Conservation (phyloP, 73 alveolate genomes). For the Blepharisma japonicum region DNA sequence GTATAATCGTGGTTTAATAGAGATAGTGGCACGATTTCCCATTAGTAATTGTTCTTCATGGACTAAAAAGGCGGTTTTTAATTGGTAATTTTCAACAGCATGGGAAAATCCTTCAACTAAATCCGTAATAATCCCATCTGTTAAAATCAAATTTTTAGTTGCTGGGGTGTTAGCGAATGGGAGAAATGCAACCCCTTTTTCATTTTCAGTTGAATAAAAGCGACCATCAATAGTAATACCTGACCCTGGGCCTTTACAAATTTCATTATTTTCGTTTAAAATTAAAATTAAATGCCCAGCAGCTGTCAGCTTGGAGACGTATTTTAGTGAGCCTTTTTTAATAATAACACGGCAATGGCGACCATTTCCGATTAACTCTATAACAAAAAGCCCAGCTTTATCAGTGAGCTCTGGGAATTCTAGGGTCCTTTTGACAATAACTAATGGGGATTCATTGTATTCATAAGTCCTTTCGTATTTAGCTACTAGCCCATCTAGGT, state of each 20-base stretch:
- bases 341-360: constrained; percentile 73
- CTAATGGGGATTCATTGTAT: constrained; percentile 51
- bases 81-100: constrained; percentile 53
- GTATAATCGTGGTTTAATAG: constrained; percentile 63
- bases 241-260: constrained; percentile 61
- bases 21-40: constrained; percentile 71
- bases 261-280: constrained; percentile 73
- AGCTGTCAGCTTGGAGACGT: constrained; percentile 69
- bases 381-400: constrained; percentile 80
- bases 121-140: constrained; percentile 76
- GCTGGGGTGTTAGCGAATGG: constrained; percentile 57
- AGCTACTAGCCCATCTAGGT: constrained; percentile 87
- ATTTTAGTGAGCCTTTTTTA: constrained; percentile 81
- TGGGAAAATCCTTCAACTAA: constrained; percentile 61
- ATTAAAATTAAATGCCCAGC: constrained; percentile 84
- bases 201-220: constrained; percentile 59
- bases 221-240: constrained; percentile 63
- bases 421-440: constrained; percentile 47
- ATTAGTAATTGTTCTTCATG: constrained; percentile 63
- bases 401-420: constrained; percentile 70
- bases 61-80: constrained; percentile 58
- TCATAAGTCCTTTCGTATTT: constrained; percentile 52
- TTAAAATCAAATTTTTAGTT: constrained; percentile 57
- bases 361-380: constrained; percentile 90
- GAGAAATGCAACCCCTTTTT: constrained; percentile 64